Conservation (phyloP, 2,329 filamentous ascomycete genomes). For the Cercospora brassicicola region DNA sequence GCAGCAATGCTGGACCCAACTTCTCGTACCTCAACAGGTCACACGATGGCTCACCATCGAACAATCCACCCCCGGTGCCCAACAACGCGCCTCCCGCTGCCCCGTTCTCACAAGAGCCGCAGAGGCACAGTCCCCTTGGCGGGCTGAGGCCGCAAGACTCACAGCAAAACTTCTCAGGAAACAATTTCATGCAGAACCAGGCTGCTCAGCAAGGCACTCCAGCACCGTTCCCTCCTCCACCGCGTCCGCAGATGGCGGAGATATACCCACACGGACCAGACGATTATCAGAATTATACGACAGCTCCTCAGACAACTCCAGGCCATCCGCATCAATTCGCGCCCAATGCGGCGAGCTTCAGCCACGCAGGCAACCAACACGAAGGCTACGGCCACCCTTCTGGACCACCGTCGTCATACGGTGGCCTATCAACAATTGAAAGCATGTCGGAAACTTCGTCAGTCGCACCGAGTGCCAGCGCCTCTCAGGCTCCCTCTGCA, state of each 20-base stretch:
- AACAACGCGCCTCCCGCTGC: background rate
- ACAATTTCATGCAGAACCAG: background rate
- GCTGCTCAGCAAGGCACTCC: conserved; percentile 7
- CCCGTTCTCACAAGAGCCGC: conserved; percentile 8
- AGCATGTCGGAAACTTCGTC: conserved; percentile 14
- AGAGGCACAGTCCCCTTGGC: conserved; percentile 3
- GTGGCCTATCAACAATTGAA: conserved; percentile 10
- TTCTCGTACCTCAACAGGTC: conserved; percentile 8
- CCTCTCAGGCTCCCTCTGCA: conserved; percentile 6
- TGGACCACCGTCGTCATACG: conserved; percentile 10
- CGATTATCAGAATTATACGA: conserved; percentile 8
- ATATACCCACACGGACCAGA: conserved; percentile 13
- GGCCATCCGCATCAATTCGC: background rate
- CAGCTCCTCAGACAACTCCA: background rate
- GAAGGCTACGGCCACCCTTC: conserved; percentile 2
- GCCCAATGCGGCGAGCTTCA: background rate
- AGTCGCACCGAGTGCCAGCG: conserved; percentile 8
- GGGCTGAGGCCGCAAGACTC: background rate
- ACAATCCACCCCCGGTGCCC: background rate
- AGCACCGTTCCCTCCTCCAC: conserved; percentile 12
- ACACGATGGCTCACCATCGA: background rate
- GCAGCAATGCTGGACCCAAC: conserved; percentile 14
- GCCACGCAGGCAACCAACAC: background rate
- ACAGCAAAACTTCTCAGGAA: background rate
- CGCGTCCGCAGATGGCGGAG: background rate